Evolutionary conservation across 352 stramenopile species (phyloP), one percentile per base, ranked within the genome.

Genomic region (Phytopythium vexans): DNA sequence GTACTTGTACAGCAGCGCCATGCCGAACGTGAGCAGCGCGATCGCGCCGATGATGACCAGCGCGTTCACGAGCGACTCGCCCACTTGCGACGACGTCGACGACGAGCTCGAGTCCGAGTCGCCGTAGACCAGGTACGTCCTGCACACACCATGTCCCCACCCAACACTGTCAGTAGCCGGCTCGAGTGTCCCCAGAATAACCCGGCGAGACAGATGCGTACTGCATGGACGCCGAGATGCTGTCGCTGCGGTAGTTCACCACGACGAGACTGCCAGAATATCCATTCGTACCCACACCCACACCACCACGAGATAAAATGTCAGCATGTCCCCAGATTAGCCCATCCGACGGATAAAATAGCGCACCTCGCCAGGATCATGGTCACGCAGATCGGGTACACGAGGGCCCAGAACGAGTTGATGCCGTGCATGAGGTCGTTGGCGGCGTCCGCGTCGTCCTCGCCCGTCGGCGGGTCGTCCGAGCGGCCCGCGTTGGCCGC

Each of bases 1-100:
- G 68, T 82, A 94, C 61, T 95, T 94, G 68, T 96, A 96, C 31
- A 95, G 66, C 42, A 95, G 58, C 43, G 84, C 89, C 81, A 97
- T 95, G 53, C 83, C 72, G 50, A 97, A 96, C 21, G 89, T 96
- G 3, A 95, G 64, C 15, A 88, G 12, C 0, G 78, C 83, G 55
- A 97, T 95, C 14, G 85, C 81, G 16, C 74, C 64, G 33, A 97
- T 94, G 57, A 97, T 95, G 33, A 96, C 86, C 6, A 97, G 65
- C 7, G 88, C 86, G 54, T 96, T 96, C 27, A 96, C 64, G 14
- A 96, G 52, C 45, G 84, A 92, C 49, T 80, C 64, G n/a, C 80
- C 82, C 41, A 94, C 56, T 6, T 70, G 48, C 3, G 70, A 62
- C 1, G 64, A 67, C 15, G 60, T 63, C n/a, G n/a, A n/a, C n/a